phyloP scores from a whole-genome alignment of 768 basidiomycete genomes.

The Gautieria morchelliformis region DNA sequence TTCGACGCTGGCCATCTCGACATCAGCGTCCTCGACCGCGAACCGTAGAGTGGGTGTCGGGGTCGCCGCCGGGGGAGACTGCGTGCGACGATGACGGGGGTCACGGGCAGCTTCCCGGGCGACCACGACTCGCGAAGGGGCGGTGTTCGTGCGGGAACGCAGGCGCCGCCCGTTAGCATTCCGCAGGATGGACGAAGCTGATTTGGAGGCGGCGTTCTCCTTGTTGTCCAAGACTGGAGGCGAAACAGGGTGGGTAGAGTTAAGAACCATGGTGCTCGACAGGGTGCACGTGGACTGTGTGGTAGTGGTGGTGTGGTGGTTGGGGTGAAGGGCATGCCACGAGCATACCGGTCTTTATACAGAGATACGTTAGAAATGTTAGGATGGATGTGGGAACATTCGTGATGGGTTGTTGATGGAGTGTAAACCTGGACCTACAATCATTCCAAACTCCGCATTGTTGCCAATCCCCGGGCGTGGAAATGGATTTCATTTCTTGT shows the following conservation, averaged over 20 bases:
- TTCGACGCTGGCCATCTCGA: not conserved
- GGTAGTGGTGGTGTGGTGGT: not conserved
- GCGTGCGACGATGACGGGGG: not conserved
- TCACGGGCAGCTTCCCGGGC: slow-evolving; percentile 1
- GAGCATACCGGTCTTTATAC: not conserved
- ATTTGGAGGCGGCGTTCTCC: not conserved
- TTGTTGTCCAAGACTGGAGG: not conserved
- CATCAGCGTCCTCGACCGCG: not conserved
- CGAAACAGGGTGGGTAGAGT: not conserved
- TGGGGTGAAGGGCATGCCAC: not conserved
- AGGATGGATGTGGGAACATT: not conserved
- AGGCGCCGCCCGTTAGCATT: not conserved
- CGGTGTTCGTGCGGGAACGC: not conserved
- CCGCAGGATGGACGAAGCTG: not conserved
- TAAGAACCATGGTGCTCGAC: not conserved
- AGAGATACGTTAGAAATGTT: not conserved
- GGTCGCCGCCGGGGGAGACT: not conserved
- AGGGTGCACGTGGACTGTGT: not conserved
- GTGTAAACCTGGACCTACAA: slow-evolving; percentile 1
- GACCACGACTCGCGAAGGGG: not conserved
- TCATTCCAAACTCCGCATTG: not conserved
- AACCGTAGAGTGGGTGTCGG: not conserved
- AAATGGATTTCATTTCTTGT: too few relatives aligned
- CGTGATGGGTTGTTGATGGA: not conserved
- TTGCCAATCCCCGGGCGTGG: not conserved